Evolutionary conservation across 805 yeast species (phyloP), one percentile per base, ranked within the genome.

Genomic region (Blastobotrys peoriensis): DNA sequence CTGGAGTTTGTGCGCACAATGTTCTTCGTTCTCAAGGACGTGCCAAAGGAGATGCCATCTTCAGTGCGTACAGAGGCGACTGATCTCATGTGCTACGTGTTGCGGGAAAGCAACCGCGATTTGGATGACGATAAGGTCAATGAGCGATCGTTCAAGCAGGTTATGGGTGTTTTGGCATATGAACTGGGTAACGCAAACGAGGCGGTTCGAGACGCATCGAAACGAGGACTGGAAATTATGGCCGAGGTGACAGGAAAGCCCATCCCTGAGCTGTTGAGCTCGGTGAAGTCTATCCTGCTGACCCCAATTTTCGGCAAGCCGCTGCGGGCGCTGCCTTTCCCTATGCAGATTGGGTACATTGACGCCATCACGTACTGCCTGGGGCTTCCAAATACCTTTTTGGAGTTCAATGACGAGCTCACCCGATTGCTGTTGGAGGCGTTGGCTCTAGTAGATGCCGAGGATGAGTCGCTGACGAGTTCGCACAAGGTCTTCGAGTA

Each of bases 241-340:
- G 77, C 96, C 0, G 82, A 81, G 10, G 75, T 83, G 0, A 81
- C 95, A 0, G 68, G 69, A 2, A 81, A 81, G 10, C 76, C 94
- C 1, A 72, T 86, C 37, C 75, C 91, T 1, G 76, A 80, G 1
- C 75, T 94, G 55, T 80, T 94, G 63, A 77, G 80, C 3, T 89
- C 91, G 16, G 89, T 94, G 43, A 86, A 88, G 55, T 81, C 79
- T 39, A 78, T 89, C 20, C 68, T 94, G 22, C 66, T 93, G 38
- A 85, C 94, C 0, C 98, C 99, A 4, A 93, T 93, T 18, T 94
- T 93, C 69, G 96, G 96, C 3, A 93, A 93, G 60, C 99, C 99
- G 0, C 66, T 93, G 46, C 74, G 99, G 51, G 99, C 99, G 0
- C 71, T 93, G 49, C 98, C 99, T 0, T 93, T 94, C 67, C 93